Evolutionary conservation across 768 basidiomycete species (phyloP).

Genomic region (Mycena capillaripes): DNA sequence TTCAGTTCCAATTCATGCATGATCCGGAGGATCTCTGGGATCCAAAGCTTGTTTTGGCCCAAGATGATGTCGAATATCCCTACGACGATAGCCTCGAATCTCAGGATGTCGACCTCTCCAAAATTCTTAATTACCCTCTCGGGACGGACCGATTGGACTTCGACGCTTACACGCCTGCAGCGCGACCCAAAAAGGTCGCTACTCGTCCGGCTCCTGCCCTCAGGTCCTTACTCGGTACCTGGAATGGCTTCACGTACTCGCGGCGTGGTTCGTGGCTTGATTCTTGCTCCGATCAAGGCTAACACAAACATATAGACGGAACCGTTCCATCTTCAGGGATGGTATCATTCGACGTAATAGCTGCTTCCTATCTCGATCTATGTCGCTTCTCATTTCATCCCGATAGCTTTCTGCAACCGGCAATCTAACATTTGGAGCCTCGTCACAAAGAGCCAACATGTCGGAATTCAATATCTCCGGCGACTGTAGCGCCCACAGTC

Average conservation of each 20-base stretch:
- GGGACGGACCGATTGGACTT: constrained; percentile 29
- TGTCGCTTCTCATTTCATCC: background rate
- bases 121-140: constrained; percentile 37
- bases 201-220: constrained; percentile 30
- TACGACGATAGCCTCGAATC: constrained; percentile 36
- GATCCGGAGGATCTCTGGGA: constrained; percentile 33
- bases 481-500: constrained; percentile 24
- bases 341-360: constrained; percentile 34
- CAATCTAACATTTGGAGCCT: constrained; percentile 23
- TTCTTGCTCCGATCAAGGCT: background rate
- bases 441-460: constrained; percentile 32
- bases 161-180: constrained; percentile 30
- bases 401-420: constrained; percentile 26
- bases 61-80: constrained; percentile 35
- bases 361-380: background rate
- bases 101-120: constrained; percentile 23
- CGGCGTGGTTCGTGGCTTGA: background rate
- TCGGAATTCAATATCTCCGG: constrained; percentile 36
- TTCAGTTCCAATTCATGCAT: constrained; percentile 35
- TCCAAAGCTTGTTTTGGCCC: constrained; percentile 31
- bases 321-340: constrained; percentile 34
- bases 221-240: constrained; percentile 27
- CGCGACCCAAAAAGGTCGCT: constrained; percentile 13
- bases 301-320: background rate
- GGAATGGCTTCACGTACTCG: constrained; percentile 36